These are phyloP conservation scores for Aspergillus brasiliensis DNA, from an alignment of 2,329 filamentous ascomycete genomes.

Conservation along the genomic window DNA sequence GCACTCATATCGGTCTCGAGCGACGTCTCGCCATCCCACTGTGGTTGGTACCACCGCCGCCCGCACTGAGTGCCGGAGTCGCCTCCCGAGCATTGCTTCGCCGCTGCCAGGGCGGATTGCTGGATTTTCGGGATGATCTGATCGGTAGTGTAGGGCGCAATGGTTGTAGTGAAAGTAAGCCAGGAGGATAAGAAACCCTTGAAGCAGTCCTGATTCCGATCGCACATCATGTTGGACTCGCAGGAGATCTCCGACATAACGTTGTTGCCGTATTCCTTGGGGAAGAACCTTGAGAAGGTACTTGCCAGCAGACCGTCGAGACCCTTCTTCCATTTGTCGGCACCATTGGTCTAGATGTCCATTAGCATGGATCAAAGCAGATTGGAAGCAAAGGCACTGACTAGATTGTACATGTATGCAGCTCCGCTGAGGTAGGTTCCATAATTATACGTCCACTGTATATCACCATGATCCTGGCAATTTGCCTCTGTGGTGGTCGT, in stretches of 20 bases:
- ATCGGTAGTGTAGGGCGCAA: conserved; percentile 61
- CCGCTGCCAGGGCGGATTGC: conserved; percentile 62
- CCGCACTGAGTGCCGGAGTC: conserved; percentile 61
- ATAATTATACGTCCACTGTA: conserved; percentile 62
- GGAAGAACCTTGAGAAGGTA: conserved; percentile 56
- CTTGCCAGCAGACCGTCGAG: conserved; percentile 60
- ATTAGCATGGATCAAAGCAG: conserved; percentile 14
- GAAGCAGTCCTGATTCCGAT: conserved; percentile 72
- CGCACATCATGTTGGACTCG: conserved; percentile 64
- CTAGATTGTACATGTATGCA: conserved; percentile 59
- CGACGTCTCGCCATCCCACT: conserved; percentile 39
- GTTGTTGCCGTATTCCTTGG: conserved; percentile 46
- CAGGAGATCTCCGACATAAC: conserved; percentile 70
- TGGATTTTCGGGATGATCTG: conserved; percentile 61
- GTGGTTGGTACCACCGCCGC: conserved; percentile 43
- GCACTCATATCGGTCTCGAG: conserved; percentile 48
- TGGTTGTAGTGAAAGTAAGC: conserved; percentile 62
- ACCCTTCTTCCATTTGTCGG: conserved; percentile 58
- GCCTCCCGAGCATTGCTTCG: conserved; percentile 63
- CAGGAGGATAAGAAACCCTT: conserved; percentile 72
- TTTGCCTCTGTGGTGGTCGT: conserved; percentile 52
- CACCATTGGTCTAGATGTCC: conserved; percentile 40
- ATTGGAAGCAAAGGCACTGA: conserved; percentile 25
- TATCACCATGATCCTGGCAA: conserved; percentile 56
- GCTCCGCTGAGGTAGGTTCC: conserved; percentile 60